These are phyloP conservation scores for Vaccinium corymbosum DNA, from an alignment of 148 eudicot species.

Conservation along the genomic window DNA sequence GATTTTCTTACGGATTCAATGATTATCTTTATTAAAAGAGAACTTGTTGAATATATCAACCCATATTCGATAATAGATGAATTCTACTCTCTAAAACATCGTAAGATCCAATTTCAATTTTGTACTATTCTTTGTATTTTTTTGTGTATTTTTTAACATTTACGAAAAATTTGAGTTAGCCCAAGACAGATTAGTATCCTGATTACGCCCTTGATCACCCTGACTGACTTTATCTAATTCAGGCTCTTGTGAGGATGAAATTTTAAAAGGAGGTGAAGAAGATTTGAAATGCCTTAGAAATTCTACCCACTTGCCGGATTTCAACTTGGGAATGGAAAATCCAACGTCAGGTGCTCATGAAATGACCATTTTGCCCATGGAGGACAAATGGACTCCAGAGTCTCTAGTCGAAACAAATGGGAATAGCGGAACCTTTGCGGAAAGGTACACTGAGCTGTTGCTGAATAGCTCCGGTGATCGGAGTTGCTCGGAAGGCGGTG, in stretches of 20 bases:
- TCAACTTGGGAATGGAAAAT: conserved; percentile 24
- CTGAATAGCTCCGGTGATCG: conserved; percentile 33
- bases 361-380: conserved; percentile 6
- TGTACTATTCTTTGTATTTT: too few species aligned
- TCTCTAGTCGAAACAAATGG: background rate
- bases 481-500: conserved; percentile 20
- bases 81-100: too few species aligned
- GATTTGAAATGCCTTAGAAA: conserved; percentile 6
- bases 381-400: conserved; percentile 22
- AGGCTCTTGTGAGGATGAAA: conserved; percentile 23
- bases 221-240: conserved; percentile 42
- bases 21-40: too few species aligned
- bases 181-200: too few species aligned
- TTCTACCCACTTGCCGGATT: background rate
- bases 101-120: too few species aligned
- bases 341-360: conserved; percentile 13
- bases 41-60: too few species aligned
- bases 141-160: too few species aligned
- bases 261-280: conserved; percentile 39
- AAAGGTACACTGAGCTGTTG: conserved; percentile 70
- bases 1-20: too few species aligned
- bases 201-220: too few species aligned
- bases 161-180: too few species aligned
- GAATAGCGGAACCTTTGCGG: conserved; percentile 35
- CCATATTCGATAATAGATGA: too few species aligned